Evolutionary conservation across 257 asterid genomes (phyloP), one percentile per base, ranked within the genome.

Genomic region (Verbascum thapsus): DNA sequence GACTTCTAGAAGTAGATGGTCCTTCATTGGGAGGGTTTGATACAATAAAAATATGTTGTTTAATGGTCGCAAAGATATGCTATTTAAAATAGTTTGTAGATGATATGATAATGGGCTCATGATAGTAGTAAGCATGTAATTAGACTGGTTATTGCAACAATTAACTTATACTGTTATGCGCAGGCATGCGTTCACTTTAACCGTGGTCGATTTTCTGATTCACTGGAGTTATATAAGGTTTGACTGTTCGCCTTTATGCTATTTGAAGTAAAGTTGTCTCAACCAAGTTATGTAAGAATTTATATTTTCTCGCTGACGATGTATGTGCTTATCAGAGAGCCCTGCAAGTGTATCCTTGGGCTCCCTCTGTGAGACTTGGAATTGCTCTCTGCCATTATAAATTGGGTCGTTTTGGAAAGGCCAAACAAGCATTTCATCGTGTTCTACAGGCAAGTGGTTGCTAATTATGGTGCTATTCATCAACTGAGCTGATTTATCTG

Each of bases 121-220:
- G 55, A 19, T 42, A 23, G n/a, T 42, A 23, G n/a, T 48, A 65
- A 35, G 53, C n/a, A n/a, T n/a, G n/a, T n/a, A 26, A 51, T 62
- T 7, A 47, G 55, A 56, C 49, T 41, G 43, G 26, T 61, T 63
- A 39, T 67, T 44, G 30, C 39, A 68, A 55, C 59, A 34, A 72
- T 64, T 61, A 50, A 67, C 58, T 48, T 67, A 20, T 45, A 64
- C 69, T 49, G 22, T 68, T 53, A 63, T 61, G 47, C 74, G 78
- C 86, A 94, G 99, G 99, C 97, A 30, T 94, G 99, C 69, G 95
- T 90, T 66, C 99, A 90, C 81, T 94, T 94, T 44, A 81, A 74
- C 68, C 95, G 96, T 9, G 88, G 97, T 72, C 81, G 88, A 67
- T 90, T 77, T 84, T 60, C 95, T 41, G 97, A 94, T 45, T 83